These are phyloP conservation scores for Pythium chondricola DNA, from an alignment of 352 stramenopile genomes.

Conservation along the genomic window DNA sequence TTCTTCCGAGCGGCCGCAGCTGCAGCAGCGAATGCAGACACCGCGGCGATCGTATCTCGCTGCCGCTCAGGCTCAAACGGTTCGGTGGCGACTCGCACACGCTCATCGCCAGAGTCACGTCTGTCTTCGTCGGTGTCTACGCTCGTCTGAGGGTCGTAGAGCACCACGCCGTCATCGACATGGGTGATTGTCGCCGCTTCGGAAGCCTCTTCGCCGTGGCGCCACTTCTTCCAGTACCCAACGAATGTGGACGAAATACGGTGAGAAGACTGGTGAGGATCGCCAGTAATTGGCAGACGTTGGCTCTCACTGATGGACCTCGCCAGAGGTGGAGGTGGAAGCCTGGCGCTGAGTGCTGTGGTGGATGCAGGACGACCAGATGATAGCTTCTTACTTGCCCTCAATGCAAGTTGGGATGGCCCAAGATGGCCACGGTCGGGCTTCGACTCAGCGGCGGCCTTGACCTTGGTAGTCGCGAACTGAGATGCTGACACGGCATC, in stretches of 20 bases:
- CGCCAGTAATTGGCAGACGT: neutral
- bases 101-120: no score
- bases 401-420: neutral
- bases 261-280: neutral
- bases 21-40: conserved; percentile 45
- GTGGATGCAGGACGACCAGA: conserved; percentile 1
- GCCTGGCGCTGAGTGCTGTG: neutral
- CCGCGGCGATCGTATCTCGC: conserved; percentile 31
- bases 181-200: neutral
- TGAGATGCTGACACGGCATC: conserved; percentile 19
- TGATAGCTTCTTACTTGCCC: neutral
- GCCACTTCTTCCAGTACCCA: conserved; percentile 12
- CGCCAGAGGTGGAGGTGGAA: neutral
- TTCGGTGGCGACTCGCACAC: no score
- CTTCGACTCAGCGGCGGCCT: no score
- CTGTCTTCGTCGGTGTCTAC: neutral
- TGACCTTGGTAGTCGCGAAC: neutral
- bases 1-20: conserved; percentile 44
- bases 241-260: conserved; percentile 5
- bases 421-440: no score
- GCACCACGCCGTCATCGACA: conserved; percentile 15
- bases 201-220: neutral
- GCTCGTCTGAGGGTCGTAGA: conserved; percentile 5
- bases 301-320: conserved; percentile 5
- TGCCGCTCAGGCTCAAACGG: conserved; percentile 3